Evolutionary conservation across 1,284 basidiomycete species (phyloP).

Genomic region (Leccinum angustisporum): DNA sequence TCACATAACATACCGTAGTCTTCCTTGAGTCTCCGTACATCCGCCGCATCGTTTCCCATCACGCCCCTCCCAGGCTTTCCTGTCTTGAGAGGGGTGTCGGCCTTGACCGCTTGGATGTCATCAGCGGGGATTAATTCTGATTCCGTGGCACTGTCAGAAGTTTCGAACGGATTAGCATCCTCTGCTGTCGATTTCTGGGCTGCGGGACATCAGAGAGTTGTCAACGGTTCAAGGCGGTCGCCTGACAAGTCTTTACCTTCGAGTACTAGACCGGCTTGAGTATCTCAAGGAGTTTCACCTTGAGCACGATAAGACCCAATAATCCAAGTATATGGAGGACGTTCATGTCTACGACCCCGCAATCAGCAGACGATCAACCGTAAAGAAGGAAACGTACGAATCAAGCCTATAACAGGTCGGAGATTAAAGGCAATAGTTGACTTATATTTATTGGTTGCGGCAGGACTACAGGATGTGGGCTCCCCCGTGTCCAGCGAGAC

Average conservation of each 20-base stretch:
- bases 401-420: constrained; percentile 14
- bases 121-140: constrained; percentile 33
- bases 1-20: constrained; percentile 54
- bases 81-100: constrained; percentile 50
- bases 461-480: constrained; percentile 9
- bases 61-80: constrained; percentile 50
- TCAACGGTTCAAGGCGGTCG: constrained; percentile 2
- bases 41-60: constrained; percentile 57
- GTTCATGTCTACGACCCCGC: constrained; percentile 45
- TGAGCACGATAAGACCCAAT: constrained; percentile 48
- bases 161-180: constrained; percentile 62
- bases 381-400: constrained; percentile 16
- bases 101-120: constrained; percentile 11
- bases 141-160: constrained; percentile 33
- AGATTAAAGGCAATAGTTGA: constrained; percentile 40
- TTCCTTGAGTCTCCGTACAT: constrained; percentile 62
- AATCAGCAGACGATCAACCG: constrained; percentile 2
- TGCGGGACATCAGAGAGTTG: constrained; percentile 41
- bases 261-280: constrained; percentile 54
- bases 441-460: constrained; percentile 26
- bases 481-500: constrained; percentile 37
- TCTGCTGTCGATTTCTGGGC: constrained; percentile 31
- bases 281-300: constrained; percentile 54
- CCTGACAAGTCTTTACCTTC: constrained; percentile 43
- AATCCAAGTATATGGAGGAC: constrained; percentile 65